Conservation (phyloP, 148 eudicot species). For the Hydrangea macrophylla region DNA sequence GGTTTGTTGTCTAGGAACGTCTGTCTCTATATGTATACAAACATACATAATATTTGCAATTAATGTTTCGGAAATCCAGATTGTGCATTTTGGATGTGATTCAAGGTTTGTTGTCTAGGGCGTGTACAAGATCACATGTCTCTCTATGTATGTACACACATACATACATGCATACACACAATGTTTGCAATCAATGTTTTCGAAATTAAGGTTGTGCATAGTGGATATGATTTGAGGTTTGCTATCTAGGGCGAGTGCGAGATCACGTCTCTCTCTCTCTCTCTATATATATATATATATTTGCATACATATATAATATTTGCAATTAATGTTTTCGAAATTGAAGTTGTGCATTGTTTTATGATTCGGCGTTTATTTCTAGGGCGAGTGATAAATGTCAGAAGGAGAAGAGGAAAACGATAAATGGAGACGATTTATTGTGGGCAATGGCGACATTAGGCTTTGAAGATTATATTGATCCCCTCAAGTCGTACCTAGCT, state of each 20-base stretch:
- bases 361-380: constrained; percentile 1
- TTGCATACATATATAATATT: neutral
- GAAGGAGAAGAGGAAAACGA: constrained; percentile 90
- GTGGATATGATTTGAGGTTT: constrained; percentile 6
- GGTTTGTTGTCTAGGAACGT: constrained; percentile 31
- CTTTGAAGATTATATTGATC: constrained; percentile 86
- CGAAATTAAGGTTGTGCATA: neutral
- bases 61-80: neutral
- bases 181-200: neutral
- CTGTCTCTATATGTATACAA: too few relatives aligned
- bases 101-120: constrained; percentile 30
- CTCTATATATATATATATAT: too few relatives aligned
- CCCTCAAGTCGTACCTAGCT: constrained; percentile 70
- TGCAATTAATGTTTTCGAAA: neutral
- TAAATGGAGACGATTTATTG: constrained; percentile 92
- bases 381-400: constrained; percentile 94
- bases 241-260: constrained; percentile 50
- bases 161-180: neutral
- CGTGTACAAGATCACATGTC: constrained; percentile 34
- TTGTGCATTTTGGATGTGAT: neutral
- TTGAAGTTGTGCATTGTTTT: neutral
- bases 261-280: too few relatives aligned
- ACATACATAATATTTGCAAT: neutral
- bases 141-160: too few relatives aligned
- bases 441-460: constrained; percentile 98